These are phyloP conservation scores for Cutaneotrichosporon spelunceum DNA, from an alignment of 1,284 basidiomycete species.

Conservation along the genomic window DNA sequence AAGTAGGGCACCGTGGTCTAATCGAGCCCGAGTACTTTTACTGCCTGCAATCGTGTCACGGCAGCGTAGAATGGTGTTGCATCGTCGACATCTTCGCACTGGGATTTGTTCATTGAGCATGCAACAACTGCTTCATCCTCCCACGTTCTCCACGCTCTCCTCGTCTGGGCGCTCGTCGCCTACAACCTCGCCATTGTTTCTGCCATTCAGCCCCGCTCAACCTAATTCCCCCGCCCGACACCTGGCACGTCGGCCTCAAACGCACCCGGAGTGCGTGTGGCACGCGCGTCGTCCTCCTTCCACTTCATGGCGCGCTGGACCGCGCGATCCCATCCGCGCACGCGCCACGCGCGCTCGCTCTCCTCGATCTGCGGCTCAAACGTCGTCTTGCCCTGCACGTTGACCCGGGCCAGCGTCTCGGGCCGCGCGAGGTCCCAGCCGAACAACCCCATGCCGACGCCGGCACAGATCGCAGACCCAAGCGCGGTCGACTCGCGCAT, in stretches of 20 bases:
- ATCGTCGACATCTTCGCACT: too few species aligned
- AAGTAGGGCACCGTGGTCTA: too few species aligned
- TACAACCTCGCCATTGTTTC: not conserved
- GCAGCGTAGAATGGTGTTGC: too few species aligned
- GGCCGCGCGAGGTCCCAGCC: conserved; percentile 91
- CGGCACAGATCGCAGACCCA: conserved; percentile 91
- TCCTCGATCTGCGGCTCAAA: conserved; percentile 66
- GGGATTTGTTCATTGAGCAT: not conserved
- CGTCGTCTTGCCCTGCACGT: conserved; percentile 70
- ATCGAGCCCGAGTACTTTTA: too few species aligned
- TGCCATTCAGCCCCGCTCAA: not conserved
- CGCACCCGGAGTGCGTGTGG: conserved; percentile 5
- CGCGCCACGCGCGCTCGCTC: conserved; percentile 60
- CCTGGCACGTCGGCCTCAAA: conserved; percentile 9
- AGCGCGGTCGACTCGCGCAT: conserved; percentile 97
- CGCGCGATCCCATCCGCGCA: conserved; percentile 77
- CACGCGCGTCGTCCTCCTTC: conserved; percentile 44
- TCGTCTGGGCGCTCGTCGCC: not conserved
- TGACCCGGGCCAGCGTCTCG: conserved; percentile 79
- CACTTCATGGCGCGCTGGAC: conserved; percentile 75
- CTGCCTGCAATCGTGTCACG: too few species aligned
- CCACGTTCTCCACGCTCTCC: too few species aligned
- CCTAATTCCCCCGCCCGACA: conserved; percentile 1
- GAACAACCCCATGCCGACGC: conserved; percentile 77
- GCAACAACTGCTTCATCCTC: not conserved